Percentiles rank a stretch among this genome's conserved stretches.
Evolutionary conservation across 441 rosid genomes (phyloP).

Genomic region (Geranium incanum): DNA sequence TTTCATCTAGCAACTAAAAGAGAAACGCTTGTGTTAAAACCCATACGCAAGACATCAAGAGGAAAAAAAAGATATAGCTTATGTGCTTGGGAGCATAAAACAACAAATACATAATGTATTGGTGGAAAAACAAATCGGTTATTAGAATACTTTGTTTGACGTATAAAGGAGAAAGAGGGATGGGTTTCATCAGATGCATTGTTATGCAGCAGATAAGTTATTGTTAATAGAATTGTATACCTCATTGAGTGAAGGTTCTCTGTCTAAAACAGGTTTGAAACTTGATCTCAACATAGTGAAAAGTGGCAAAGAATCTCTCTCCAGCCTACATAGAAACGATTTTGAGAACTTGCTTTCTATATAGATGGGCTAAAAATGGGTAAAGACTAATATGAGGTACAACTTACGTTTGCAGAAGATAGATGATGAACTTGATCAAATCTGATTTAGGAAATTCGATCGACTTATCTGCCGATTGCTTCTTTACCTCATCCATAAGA

Average conservation of each 20-base stretch:
- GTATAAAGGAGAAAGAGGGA: background rate
- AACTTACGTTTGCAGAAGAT: conserved; percentile 75
- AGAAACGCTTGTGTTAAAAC: background rate
- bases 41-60: background rate
- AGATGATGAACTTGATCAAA: conserved; percentile 52
- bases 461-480: conserved; percentile 46
- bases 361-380: background rate
- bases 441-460: conserved; percentile 59
- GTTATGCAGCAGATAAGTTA: background rate
- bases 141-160: background rate
- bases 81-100: too few species aligned
- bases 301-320: conserved; percentile 90
- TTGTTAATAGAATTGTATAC: conserved; percentile 25
- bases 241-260: conserved; percentile 79
- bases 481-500: conserved; percentile 65
- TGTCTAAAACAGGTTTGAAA: conserved; percentile 60
- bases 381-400: conserved; percentile 5
- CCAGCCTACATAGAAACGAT: conserved; percentile 43
- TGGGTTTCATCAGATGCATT: too few species aligned
- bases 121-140: background rate
- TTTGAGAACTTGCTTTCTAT: background rate
- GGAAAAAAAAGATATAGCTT: too few species aligned
- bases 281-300: conserved; percentile 74
- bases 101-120: too few species aligned
- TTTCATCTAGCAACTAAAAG: conserved; percentile 48